Conservation (phyloP, 306 rosid genomes). For the Heteromeles arbutifolia region DNA sequence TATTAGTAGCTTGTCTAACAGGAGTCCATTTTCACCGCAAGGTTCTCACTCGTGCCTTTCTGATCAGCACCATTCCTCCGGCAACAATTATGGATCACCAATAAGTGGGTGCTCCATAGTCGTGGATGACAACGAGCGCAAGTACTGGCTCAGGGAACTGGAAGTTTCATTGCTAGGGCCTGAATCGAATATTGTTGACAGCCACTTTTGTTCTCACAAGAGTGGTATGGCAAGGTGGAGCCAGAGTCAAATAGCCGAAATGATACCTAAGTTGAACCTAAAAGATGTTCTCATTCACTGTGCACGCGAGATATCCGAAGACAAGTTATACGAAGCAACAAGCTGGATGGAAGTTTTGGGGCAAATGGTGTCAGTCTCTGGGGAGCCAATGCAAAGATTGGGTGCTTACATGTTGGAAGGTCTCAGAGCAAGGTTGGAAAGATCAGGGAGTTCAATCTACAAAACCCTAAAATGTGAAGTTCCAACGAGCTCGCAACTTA, state of each 20-base stretch:
- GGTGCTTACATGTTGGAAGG: constrained; percentile 98
- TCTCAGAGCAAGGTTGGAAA: constrained; percentile 72
- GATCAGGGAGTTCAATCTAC: constrained; percentile 81
- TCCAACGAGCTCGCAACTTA: constrained; percentile 67
- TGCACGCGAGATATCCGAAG: constrained; percentile 51
- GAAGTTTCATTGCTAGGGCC: constrained; percentile 67
- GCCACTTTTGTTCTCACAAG: constrained; percentile 37
- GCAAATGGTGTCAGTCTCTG: constrained; percentile 76
- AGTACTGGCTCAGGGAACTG: constrained; percentile 53
- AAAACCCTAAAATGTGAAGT: constrained; percentile 62
- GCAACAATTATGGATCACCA: constrained; percentile 62
- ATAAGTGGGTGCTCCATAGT: constrained; percentile 56
- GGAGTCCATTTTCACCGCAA: constrained; percentile 65
- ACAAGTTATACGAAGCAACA: constrained; percentile 33
- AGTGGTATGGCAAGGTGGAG: constrained; percentile 20
- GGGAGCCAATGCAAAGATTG: constrained; percentile 70
- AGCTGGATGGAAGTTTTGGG: constrained; percentile 54
- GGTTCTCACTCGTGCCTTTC: constrained; percentile 60
- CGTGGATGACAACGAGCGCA: constrained; percentile 39
- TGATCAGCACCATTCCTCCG: constrained; percentile 62
- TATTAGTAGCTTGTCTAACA: constrained; percentile 62
- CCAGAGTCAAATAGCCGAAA: constrained; percentile 35
- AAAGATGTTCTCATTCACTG: constrained; percentile 43
- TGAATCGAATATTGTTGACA: constrained; percentile 52
- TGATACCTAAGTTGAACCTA: constrained; percentile 46